These are phyloP conservation scores for Pestalotiopsis sp. DNA, from an alignment of 2,329 filamentous ascomycete genomes.

Conservation along the genomic window DNA sequence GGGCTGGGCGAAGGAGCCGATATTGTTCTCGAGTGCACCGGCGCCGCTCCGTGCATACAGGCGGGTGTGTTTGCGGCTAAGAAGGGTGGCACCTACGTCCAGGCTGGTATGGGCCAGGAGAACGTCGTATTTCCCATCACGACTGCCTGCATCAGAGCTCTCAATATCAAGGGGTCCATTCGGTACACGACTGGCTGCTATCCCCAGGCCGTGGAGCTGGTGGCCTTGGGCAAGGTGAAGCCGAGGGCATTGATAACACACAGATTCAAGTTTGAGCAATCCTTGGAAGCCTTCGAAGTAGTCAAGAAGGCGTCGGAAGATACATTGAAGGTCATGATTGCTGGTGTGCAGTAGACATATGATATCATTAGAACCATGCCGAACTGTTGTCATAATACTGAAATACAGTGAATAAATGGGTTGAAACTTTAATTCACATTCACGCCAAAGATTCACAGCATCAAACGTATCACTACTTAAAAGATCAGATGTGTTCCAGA, in stretches of 20 bases:
- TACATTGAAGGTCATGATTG: slow-evolving; percentile 26
- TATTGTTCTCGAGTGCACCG: slow-evolving; percentile 52
- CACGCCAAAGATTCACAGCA: background rate
- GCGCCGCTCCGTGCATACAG: slow-evolving; percentile 49
- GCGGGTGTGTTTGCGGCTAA: slow-evolving; percentile 45
- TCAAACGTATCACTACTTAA: background rate
- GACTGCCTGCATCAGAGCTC: slow-evolving; percentile 47
- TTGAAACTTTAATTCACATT: too few relatives aligned
- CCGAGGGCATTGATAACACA: slow-evolving; percentile 38
- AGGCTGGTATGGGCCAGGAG: slow-evolving; percentile 54
- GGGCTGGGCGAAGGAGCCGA: slow-evolving; percentile 48
- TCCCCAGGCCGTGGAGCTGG: slow-evolving; percentile 48
- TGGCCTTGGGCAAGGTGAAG: slow-evolving; percentile 50
- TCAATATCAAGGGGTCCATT: slow-evolving; percentile 53
- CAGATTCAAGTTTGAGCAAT: slow-evolving; percentile 33
- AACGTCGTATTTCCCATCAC: slow-evolving; percentile 56
- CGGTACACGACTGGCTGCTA: slow-evolving; percentile 54
- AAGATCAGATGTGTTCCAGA: too few relatives aligned
- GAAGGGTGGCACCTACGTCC: slow-evolving; percentile 52
- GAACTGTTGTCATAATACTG: background rate
- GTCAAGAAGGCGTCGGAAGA: slow-evolving; percentile 22
- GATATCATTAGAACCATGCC: background rate
- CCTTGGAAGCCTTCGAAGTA: slow-evolving; percentile 21
- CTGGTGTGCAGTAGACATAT: slow-evolving; percentile 18
- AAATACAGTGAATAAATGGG: too few relatives aligned